Evolutionary conservation across 2,329 filamentous ascomycete species (phyloP).

Genomic region (Phyllosticta citribraziliensis): DNA sequence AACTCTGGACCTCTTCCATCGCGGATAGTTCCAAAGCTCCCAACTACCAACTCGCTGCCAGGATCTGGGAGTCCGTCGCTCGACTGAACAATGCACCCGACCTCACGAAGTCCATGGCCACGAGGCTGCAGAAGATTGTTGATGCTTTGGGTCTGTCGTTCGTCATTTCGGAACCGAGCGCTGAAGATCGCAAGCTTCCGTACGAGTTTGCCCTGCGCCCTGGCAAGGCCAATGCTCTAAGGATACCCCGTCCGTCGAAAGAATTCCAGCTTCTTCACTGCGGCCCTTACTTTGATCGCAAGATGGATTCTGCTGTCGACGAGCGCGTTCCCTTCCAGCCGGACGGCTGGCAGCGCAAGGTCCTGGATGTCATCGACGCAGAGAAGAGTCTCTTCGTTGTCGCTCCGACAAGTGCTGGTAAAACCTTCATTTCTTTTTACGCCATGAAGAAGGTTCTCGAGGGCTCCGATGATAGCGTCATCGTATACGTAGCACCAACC

Average conservation of each 20-base stretch:
- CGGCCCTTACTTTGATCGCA: constrained; percentile 66
- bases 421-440: constrained; percentile 78
- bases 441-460: constrained; percentile 69
- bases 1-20: constrained; percentile 34
- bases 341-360: constrained; percentile 66
- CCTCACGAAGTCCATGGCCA: constrained; percentile 33
- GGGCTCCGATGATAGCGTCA: constrained; percentile 55
- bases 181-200: constrained; percentile 31
- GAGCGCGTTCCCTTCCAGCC: constrained; percentile 61
- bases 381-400: constrained; percentile 64
- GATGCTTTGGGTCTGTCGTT: constrained; percentile 31
- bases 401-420: constrained; percentile 68
- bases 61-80: constrained; percentile 37
- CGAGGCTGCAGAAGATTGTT: constrained; percentile 26
- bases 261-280: constrained; percentile 60
- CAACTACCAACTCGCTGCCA: constrained; percentile 33
- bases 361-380: constrained; percentile 63
- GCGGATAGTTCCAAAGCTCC: constrained; percentile 19
- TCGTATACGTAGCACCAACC: constrained; percentile 73
- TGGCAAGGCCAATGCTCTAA: constrained; percentile 19
- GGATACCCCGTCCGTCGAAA: constrained; percentile 32
- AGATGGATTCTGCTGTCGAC: constrained; percentile 59
- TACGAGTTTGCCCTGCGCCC: constrained; percentile 27
- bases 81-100: constrained; percentile 28
- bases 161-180: constrained; percentile 20